Evolutionary conservation across 2,329 filamentous ascomycete genomes (phyloP).

Genomic region (Byssothecium circinans): DNA sequence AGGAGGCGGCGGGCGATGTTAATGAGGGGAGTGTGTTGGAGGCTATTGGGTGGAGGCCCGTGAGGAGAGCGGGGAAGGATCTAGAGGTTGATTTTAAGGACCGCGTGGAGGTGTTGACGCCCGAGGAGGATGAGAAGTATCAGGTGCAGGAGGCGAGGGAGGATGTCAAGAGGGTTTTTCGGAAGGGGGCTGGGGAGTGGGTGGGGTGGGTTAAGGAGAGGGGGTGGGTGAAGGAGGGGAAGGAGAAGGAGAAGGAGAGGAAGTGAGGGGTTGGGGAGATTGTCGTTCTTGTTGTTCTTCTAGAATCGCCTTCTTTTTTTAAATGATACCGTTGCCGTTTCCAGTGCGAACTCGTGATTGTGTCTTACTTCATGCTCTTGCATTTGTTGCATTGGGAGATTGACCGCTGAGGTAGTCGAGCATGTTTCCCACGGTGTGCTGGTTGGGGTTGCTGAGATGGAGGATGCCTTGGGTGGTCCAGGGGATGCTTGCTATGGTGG

Average conservation of each 20-base stretch:
- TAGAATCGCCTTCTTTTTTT: too few relatives aligned
- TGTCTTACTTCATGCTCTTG: too few relatives aligned
- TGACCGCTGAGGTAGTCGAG: background rate
- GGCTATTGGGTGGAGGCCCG: conserved; percentile 49
- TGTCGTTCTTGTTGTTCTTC: too few relatives aligned
- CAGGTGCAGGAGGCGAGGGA: conserved; percentile 46
- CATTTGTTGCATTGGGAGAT: too few relatives aligned
- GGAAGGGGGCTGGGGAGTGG: conserved; percentile 48
- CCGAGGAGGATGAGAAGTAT: conserved; percentile 47
- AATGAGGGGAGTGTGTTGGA: conserved; percentile 46
- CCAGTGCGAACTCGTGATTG: too few relatives aligned
- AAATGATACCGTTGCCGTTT: too few relatives aligned
- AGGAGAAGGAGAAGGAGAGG: background rate
- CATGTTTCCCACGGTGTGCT: background rate
- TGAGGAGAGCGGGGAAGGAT: conserved; percentile 17
- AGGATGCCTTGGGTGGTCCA: background rate
- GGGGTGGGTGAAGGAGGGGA: background rate
- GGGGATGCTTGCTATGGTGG: background rate
- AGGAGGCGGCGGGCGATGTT: conserved; percentile 20
- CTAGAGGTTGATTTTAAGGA: conserved; percentile 40
- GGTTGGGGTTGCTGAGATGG: background rate
- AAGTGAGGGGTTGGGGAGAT: background rate
- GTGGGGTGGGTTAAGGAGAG: conserved; percentile 41
- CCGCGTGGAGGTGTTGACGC: conserved; percentile 13
- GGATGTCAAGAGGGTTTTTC: conserved; percentile 43